Base-by-base conservation (phyloP, 108 stramenopile genomes). In the Schizochytrium sp. region DNA sequence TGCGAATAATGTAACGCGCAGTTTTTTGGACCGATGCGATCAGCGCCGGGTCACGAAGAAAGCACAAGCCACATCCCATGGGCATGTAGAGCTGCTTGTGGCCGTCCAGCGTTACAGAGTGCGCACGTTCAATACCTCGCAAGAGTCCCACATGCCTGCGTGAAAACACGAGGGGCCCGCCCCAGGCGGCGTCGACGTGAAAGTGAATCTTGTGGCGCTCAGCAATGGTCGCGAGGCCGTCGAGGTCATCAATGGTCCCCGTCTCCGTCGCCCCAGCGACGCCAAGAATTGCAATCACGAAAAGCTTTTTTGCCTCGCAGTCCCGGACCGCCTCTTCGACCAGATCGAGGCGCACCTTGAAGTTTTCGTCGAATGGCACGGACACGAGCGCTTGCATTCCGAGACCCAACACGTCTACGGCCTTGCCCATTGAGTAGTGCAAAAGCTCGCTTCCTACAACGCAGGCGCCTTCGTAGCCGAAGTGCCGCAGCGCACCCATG, bases 51-150 rank as follows among this genome's bases (percentile, higher is more conserved):
- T 83, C 76, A 6, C 51, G 76, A 1, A 83, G 51, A 34, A 83
- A 83, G 4, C 76, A 83, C 18, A 83, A 45, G 45, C 76, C 76
- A 23, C 76, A 83, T 12, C 76, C 76, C 76, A 83, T 83, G 51
- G 76, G 76, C 76, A 83, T 83, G 76, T 83, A 83, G 25, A 83
- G 76, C 51, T 83, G 76, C 76, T 83, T 83, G 51, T 83, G 76
- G 10, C 76, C 76, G 28, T 83, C 76, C 0, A 83, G 51, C 10
- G 76, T 83, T 10, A 83, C 51, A 6, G 76, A 53, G 19, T 83
- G 76, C n/a, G 76, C 76, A 12, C 51, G 45, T 2, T 53, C 51
- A 4, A 83, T 83, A 23, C 76, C 76, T 10, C 51, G 45, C 51
- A 83, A 23, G 14, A 83, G 76, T 1, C 10, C 51, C 25, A 21